These are phyloP conservation scores for Zelonia costaricensis DNA, from an alignment of 208 protist genomes.

Conservation along the genomic window DNA sequence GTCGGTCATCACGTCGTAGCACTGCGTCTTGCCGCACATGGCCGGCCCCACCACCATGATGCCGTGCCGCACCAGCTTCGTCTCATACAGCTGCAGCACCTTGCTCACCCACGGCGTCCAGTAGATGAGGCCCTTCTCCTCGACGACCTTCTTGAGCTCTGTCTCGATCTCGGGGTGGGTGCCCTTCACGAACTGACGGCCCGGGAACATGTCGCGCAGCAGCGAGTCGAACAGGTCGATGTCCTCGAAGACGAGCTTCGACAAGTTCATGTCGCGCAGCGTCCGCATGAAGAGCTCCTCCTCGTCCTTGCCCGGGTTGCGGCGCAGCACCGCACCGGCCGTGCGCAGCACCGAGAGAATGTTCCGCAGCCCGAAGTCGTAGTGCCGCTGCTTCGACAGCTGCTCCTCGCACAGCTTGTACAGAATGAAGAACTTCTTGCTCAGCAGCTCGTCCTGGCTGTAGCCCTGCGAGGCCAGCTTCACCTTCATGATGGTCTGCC, in stretches of 20 bases:
- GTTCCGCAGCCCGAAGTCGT: conserved; percentile 98
- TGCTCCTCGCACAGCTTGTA: conserved; percentile 98
- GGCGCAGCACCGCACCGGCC: conserved; percentile 89
- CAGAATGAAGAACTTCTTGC: conserved; percentile 95
- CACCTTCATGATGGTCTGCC: conserved; percentile 97
- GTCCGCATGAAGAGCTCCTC: conserved; percentile 96
- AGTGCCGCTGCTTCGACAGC: conserved; percentile 98
- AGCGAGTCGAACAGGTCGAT: conserved; percentile 97
- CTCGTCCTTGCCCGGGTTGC: conserved; percentile 91
- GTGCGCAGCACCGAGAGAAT: conserved; percentile 98
- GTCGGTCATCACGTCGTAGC: conserved; percentile 92
- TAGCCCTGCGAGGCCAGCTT: conserved; percentile 94
- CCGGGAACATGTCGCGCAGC: conserved; percentile 94
- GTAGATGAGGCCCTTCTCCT: conserved; percentile 85
- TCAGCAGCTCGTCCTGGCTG: conserved; percentile 92
- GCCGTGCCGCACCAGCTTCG: conserved; percentile 94
- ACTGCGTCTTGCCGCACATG: conserved; percentile 95
- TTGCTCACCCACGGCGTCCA: conserved; percentile 92
- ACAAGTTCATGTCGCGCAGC: conserved; percentile 98
- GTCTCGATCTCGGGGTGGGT: conserved; percentile 92
- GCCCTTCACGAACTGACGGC: conserved; percentile 91
- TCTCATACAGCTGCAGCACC: conserved; percentile 96
- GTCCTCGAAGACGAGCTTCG: conserved; percentile 98
- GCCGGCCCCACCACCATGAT: conserved; percentile 95
- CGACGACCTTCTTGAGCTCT: conserved; percentile 85